phyloP scores from a whole-genome alignment of 768 basidiomycete species.

The Auriscalpium vulgare region DNA sequence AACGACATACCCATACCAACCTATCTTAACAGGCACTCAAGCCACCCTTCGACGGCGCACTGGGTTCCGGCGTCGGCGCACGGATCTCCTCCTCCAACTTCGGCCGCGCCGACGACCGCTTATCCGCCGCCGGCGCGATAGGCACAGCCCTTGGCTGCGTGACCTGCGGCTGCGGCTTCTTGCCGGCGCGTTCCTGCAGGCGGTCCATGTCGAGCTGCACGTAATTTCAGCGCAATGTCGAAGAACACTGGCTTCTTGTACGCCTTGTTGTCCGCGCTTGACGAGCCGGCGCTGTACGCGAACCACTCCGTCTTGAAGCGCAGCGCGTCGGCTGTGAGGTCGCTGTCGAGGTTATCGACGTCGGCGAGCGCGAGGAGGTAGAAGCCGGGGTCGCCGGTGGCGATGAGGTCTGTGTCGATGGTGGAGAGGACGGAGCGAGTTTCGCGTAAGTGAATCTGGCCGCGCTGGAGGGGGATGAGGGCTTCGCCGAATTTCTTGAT shows the following conservation, averaged over 20 bases:
- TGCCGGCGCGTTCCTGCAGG: constrained; percentile 64
- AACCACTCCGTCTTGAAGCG: constrained; percentile 73
- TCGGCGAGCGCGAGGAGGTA: constrained; percentile 42
- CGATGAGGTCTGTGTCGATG: constrained; percentile 38
- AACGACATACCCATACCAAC: not conserved
- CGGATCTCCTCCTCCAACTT: constrained; percentile 42
- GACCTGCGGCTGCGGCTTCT: constrained; percentile 27
- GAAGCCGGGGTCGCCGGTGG: constrained; percentile 33
- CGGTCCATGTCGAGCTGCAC: constrained; percentile 79
- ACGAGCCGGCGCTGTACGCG: constrained; percentile 61
- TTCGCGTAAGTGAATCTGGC: constrained; percentile 68
- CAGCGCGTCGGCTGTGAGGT: constrained; percentile 38
- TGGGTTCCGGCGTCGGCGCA: constrained; percentile 41
- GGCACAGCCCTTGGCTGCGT: constrained; percentile 17
- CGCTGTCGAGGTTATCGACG: constrained; percentile 45
- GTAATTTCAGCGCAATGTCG: constrained; percentile 92
- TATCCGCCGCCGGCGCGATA: constrained; percentile 29
- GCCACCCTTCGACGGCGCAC: constrained; percentile 38
- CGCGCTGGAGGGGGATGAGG: constrained; percentile 62
- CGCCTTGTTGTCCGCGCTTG: constrained; percentile 39
- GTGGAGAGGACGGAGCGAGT: constrained; percentile 45
- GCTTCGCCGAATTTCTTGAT: constrained; percentile 69
- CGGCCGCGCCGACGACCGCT: constrained; percentile 43
- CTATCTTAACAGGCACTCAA: constrained; percentile 28
- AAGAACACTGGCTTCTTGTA: constrained; percentile 88